A percentile compares a stretch with the other conserved stretches of the same genome.
Evolutionary conservation across 345 rosid genomes (phyloP).

Genomic region (Lumnitzera littorea): DNA sequence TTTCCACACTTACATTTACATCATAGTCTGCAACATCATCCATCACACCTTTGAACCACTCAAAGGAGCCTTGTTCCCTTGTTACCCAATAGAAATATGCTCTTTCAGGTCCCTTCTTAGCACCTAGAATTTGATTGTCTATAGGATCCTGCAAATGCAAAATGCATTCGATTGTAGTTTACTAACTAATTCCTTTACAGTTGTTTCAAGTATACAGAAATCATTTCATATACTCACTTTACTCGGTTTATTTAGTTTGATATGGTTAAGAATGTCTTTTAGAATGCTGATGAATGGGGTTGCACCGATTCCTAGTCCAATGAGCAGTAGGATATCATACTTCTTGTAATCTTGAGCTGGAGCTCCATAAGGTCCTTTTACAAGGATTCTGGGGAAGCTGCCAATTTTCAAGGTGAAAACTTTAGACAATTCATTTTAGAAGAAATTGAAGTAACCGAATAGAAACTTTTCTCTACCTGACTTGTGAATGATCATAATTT

Average conservation of each 20-base stretch:
- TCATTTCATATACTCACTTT: slow-evolving; percentile 20
- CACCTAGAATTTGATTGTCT: neutral
- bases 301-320: slow-evolving; percentile 93
- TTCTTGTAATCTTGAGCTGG: slow-evolving; percentile 85
- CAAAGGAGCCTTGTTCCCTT: slow-evolving; percentile 91
- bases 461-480: slow-evolving; percentile 15
- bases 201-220: slow-evolving; percentile 1
- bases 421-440: neutral
- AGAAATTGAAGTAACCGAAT: neutral
- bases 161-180: neutral
- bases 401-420: neutral
- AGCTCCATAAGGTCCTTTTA: slow-evolving; percentile 94
- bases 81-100: slow-evolving; percentile 98
- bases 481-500: slow-evolving; percentile 39
- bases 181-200: too few relatives aligned
- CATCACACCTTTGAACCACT: slow-evolving; percentile 99
- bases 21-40: slow-evolving; percentile 88
- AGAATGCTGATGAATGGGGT: slow-evolving; percentile 91
- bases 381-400: slow-evolving; percentile 69
- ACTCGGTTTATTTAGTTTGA: slow-evolving; percentile 33
- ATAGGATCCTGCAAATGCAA: slow-evolving; percentile 5
- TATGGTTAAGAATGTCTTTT: slow-evolving; percentile 69
- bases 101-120: slow-evolving; percentile 58
- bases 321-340: slow-evolving; percentile 68
- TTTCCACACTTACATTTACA: slow-evolving; percentile 26